phyloP scores from a whole-genome alignment of 192 early-diverging fungal species.

The Entomortierella beljakovae region DNA sequence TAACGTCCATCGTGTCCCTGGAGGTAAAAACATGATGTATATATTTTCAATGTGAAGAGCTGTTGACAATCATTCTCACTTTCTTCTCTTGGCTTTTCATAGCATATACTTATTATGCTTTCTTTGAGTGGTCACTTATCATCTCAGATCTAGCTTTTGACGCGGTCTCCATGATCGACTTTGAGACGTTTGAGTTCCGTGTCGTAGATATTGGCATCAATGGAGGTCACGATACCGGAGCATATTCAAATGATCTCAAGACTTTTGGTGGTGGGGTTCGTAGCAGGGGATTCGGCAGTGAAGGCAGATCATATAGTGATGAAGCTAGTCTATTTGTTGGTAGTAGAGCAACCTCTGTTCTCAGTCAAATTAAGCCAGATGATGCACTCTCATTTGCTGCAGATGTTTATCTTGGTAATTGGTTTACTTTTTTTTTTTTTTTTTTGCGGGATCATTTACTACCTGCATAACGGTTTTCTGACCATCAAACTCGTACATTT shows the following conservation, averaged over 20 bases:
- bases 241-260: conserved; percentile 19
- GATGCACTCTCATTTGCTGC: conserved; percentile 61
- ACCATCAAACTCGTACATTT: not conserved
- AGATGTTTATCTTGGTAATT: conserved; percentile 73
- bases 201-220: conserved; percentile 56
- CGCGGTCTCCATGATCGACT: conserved; percentile 78
- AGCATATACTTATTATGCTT: conserved; percentile 86
- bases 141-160: conserved; percentile 83
- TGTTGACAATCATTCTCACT: not conserved
- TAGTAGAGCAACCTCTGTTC: not conserved
- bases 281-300: not conserved
- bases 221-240: conserved; percentile 18
- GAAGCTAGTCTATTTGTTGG: not conserved
- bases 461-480: not conserved
- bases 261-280: conserved; percentile 40
- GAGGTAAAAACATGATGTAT: no score
- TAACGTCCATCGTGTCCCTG: conserved; percentile 78
- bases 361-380: conserved; percentile 19
- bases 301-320: not conserved
- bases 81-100: conserved; percentile 10
- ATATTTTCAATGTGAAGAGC: no score
- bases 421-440: no score
- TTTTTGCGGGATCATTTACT: no score
- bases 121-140: conserved; percentile 90
- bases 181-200: conserved; percentile 63